These are phyloP conservation scores for Dothistroma septosporum DNA, from an alignment of 2,329 filamentous ascomycete genomes.

Conservation along the genomic window DNA sequence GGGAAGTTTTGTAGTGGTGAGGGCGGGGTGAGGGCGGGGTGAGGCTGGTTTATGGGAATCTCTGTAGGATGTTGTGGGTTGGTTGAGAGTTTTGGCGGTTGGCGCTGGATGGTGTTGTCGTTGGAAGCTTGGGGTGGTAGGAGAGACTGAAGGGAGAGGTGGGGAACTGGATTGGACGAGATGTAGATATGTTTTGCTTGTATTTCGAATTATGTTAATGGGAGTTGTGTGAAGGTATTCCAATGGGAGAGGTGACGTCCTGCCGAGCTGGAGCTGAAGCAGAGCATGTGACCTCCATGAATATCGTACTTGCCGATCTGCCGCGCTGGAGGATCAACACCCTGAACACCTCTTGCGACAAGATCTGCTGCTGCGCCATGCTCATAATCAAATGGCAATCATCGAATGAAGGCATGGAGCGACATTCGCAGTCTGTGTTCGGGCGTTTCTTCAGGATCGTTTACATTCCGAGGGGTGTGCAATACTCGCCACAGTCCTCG, in stretches of 20 bases:
- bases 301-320: background rate
- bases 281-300: background rate
- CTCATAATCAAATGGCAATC: background rate
- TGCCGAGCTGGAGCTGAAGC: background rate
- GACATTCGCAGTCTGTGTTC: too few relatives aligned
- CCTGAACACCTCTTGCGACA: background rate
- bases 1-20: background rate
- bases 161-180: too few relatives aligned
- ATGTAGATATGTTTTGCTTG: background rate
- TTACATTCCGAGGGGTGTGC: too few relatives aligned
- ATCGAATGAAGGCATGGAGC: too few relatives aligned
- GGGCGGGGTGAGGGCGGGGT: background rate
- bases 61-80: too few relatives aligned
- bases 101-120: too few relatives aligned
- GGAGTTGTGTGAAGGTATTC: background rate
- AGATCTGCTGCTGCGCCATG: background rate
- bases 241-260: background rate
- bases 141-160: too few relatives aligned
- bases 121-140: too few relatives aligned
- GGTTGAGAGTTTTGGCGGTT: too few relatives aligned
- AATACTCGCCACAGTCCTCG: too few relatives aligned
- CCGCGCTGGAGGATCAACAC: background rate
- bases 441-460: too few relatives aligned
- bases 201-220: background rate
- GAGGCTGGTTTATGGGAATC: background rate